These are phyloP conservation scores for Conringia planisiliqua DNA, from an alignment of 345 rosid genomes.

Conservation along the genomic window DNA sequence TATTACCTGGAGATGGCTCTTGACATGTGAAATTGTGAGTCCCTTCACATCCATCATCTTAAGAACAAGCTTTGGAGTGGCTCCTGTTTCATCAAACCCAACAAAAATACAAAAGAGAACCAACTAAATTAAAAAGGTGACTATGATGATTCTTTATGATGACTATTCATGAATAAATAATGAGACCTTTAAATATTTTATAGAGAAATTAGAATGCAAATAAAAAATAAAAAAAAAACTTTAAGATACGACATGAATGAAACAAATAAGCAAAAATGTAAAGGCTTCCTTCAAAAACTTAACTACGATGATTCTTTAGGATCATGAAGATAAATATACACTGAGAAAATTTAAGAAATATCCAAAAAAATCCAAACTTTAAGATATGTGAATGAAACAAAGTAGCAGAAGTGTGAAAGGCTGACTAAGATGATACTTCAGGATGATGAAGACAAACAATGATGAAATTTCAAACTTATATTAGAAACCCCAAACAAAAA, in stretches of 20 bases:
- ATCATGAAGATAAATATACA: background rate
- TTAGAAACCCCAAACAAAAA: too few relatives aligned
- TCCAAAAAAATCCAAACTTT: background rate
- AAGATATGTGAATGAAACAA: background rate
- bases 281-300: background rate
- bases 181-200: background rate
- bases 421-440: too few relatives aligned
- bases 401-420: background rate
- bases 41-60: slow-evolving; percentile 97
- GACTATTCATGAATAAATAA: background rate
- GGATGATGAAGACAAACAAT: too few relatives aligned
- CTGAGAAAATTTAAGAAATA: background rate
- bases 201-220: background rate
- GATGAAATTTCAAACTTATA: too few relatives aligned
- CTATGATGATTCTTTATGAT: slow-evolving; percentile 15
- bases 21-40: slow-evolving; percentile 95
- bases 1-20: slow-evolving; percentile 93
- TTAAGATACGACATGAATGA: slow-evolving; percentile 5
- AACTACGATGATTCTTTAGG: background rate
- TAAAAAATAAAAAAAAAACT: background rate
- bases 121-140: background rate
- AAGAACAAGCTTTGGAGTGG: slow-evolving; percentile 95
- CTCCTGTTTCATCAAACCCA: slow-evolving; percentile 46
- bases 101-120: background rate
- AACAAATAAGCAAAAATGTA: background rate